Evolutionary conservation across 2,329 filamentous ascomycete genomes (phyloP).

Genomic region (Colletotrichum sp.): DNA sequence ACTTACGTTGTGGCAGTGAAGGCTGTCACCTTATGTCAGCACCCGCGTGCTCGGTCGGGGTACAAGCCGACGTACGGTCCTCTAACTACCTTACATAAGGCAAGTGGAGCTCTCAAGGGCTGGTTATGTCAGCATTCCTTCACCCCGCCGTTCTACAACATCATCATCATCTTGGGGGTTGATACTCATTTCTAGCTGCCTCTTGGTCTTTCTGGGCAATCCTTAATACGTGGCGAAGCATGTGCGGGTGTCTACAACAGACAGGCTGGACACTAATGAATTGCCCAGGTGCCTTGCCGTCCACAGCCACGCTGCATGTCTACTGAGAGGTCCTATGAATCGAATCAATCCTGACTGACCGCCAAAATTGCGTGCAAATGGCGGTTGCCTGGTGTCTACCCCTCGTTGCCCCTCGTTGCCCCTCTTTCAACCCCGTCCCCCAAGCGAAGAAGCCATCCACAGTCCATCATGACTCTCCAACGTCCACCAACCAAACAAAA

Average conservation of each 20-base stretch:
- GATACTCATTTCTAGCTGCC: not conserved
- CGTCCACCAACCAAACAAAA: not conserved
- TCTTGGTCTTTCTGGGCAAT: not conserved
- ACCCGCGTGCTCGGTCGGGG: too few relatives aligned
- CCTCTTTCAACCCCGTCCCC: not conserved
- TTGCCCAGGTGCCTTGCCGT: not conserved
- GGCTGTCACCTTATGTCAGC: too few relatives aligned
- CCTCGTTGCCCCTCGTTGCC: not conserved
- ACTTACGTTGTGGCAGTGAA: too few relatives aligned
- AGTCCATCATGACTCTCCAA: not conserved
- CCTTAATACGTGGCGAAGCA: too few relatives aligned
- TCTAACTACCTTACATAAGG: too few relatives aligned
- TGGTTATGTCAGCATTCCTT: not conserved
- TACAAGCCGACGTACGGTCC: too few relatives aligned
- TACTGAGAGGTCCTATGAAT: not conserved
- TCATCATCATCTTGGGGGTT: not conserved
- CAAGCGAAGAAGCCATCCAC: not conserved
- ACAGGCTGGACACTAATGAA: not conserved
- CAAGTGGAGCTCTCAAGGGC: too few relatives aligned
- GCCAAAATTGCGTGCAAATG: not conserved
- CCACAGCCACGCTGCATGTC: not conserved
- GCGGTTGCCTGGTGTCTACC: not conserved
- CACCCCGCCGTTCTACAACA: not conserved
- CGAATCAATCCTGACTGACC: not conserved
- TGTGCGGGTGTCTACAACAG: not conserved